These are phyloP conservation scores for Rhexocercosporidium sp. DNA, from an alignment of 2,329 filamentous ascomycete genomes.

Conservation along the genomic window DNA sequence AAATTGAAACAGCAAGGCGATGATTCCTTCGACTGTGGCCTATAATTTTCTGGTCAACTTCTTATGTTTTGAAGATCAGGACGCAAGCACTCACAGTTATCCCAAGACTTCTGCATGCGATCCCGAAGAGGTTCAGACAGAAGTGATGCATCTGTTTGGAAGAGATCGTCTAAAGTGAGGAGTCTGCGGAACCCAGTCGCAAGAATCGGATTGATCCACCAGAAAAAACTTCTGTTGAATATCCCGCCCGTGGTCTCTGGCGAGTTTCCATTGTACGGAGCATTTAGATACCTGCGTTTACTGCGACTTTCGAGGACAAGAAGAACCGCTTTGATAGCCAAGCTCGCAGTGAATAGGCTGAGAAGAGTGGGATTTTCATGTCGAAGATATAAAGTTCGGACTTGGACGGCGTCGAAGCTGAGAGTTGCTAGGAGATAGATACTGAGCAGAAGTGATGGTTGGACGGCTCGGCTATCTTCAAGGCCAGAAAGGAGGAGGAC, in stretches of 20 bases:
- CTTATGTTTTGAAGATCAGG: neutral
- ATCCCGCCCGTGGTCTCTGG: slow-evolving; percentile 43
- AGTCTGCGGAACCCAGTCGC: slow-evolving; percentile 40
- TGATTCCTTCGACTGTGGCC: slow-evolving; percentile 23
- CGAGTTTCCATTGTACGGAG: slow-evolving; percentile 26
- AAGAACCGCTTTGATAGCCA: slow-evolving; percentile 31
- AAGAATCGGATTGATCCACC: slow-evolving; percentile 46
- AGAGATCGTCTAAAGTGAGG: slow-evolving; percentile 41
- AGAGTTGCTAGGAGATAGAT: slow-evolving; percentile 27
- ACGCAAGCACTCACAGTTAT: slow-evolving; percentile 20
- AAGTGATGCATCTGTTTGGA: slow-evolving; percentile 26
- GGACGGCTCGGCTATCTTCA: slow-evolving; percentile 26
- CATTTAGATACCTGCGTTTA: slow-evolving; percentile 28
- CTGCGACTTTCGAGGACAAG: slow-evolving; percentile 33
- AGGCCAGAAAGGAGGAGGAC: slow-evolving; percentile 23
- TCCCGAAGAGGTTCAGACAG: slow-evolving; percentile 19
- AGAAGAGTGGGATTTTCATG: slow-evolving; percentile 32
- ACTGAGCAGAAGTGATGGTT: slow-evolving; percentile 26
- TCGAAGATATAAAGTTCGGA: slow-evolving; percentile 33
- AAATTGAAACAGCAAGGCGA: slow-evolving; percentile 24
- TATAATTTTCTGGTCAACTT: neutral
- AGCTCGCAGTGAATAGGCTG: slow-evolving; percentile 23
- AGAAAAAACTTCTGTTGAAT: slow-evolving; percentile 44
- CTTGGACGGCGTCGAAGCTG: slow-evolving; percentile 28
- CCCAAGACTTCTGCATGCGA: slow-evolving; percentile 24